Evolutionary conservation across 164 flowering plant genomes (phyloP), one percentile per base, ranked within the genome.

Genomic region (Vitis rupestris): DNA sequence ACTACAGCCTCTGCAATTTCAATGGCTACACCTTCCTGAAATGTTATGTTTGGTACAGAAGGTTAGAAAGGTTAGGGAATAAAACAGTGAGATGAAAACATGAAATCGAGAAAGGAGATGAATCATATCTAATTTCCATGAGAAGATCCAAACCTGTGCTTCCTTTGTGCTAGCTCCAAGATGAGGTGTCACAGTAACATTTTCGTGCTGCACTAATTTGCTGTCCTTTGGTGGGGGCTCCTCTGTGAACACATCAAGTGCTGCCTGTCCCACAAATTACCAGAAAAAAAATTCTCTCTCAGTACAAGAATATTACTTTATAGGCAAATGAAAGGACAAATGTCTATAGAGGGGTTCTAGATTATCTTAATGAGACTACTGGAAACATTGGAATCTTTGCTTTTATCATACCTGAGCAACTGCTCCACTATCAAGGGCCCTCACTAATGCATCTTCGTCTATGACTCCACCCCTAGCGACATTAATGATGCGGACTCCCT

Each of bases 401-500:
- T 37, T 37, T 37, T 37, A 37, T 37, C 6, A 44, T 54, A 86
- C 90, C 87, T 85, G 91, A 59, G 91, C 88, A 31, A 87, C 91
- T 9, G 75, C 73, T 9, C 87, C 91, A 37, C 64, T 31, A 51
- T 85, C 86, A 17, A 85, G 74, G 23, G 91, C 89, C 44, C 76
- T 78, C n/a, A 87, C 74, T 0, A 87, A 59, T 0, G 91, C 91
- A 27, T 87, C 89, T 70, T 87, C 91, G 72, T 87, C 91, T 50
- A 87, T 87, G n/a, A 85, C 91, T 2, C 91, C 91, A 17, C 91
- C 91, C 48, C 89, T 74, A 30, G 91, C 91, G 63, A 87, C 91
- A 68, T 87, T 87, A 0, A 87, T 61, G 55, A 87, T 81, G 9
- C 91, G 73, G 2, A 83, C 89, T 10, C 91, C 91, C 52, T 85